Conservation (phyloP, 2,329 filamentous ascomycete genomes). For the Rosellinia necatrix region DNA sequence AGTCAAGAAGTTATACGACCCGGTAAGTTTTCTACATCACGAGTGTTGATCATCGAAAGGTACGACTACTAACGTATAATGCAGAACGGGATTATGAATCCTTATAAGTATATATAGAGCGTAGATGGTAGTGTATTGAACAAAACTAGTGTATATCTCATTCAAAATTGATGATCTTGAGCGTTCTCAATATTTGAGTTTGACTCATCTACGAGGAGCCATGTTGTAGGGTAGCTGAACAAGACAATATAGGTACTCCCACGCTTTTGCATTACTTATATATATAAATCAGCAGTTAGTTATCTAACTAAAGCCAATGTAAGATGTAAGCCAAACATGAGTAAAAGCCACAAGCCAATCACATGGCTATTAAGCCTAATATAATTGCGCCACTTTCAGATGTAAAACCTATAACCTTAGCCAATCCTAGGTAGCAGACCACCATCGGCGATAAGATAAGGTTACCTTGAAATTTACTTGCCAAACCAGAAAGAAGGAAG, state of each 20-base stretch:
- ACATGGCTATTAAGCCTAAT: too few relatives aligned
- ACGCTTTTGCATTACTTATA: background rate
- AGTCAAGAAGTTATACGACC: constrained; percentile 92
- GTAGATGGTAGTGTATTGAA: background rate
- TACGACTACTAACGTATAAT: constrained; percentile 25
- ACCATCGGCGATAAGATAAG: constrained; percentile 33
- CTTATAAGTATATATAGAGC: constrained; percentile 86
- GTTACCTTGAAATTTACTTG: constrained; percentile 21
- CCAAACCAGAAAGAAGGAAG: background rate
- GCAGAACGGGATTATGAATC: constrained; percentile 98
- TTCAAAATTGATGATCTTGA: background rate
- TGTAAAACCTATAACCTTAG: too few relatives aligned
- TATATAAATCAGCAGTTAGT: background rate
- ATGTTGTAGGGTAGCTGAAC: too few relatives aligned
- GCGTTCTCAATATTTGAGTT: background rate
- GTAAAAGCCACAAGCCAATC: too few relatives aligned
- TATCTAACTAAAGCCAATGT: too few relatives aligned
- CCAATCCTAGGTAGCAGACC: too few relatives aligned
- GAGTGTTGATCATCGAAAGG: background rate
- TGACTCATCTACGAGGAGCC: background rate
- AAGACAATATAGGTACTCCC: too few relatives aligned
- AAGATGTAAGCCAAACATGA: too few relatives aligned
- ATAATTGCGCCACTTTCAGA: too few relatives aligned
- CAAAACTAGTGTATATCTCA: background rate
- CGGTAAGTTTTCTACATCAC: constrained; percentile 63